Base-by-base conservation (phyloP, 1,139 yeast genomes). In the Geotrichum cucujoidarum region DNA sequence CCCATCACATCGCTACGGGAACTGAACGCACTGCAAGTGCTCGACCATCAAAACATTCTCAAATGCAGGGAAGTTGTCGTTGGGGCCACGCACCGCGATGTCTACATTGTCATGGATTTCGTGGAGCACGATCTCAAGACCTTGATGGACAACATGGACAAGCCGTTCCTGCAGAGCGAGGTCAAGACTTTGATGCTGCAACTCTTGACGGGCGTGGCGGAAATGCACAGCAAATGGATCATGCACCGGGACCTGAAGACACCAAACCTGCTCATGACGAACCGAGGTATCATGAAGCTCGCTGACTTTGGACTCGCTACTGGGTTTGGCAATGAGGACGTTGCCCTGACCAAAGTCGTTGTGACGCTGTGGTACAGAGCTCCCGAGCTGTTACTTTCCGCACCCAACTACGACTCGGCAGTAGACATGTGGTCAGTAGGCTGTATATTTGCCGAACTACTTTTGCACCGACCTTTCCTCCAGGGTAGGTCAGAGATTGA, bases 1-100 rank as follows among this genome's bases (percentile, higher is more conserved):
- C 95, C 95, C 0, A 78, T 88, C 3, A 86, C 95, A 0, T 92
- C 95, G 16, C 77, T 86, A 67, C 72, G 96, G 55, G 96, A 89
- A 62, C 84, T 87, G 45, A 76, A 82, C 8, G 81, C 85, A 8
- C 69, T 88, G 61, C 80, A 80, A 61, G 73, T 72, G 52, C 64
- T 87, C 42, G 66, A 71, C 42, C 84, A 85, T 60, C 66, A 70
- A 27, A 82, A 88, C 62, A 76, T 88, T 21, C 70, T 89, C 18
- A 80, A 76, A 52, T 71, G 88, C 35, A 60, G 77, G n/a, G 95
- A 85, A 55, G 78, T 87, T 73, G 77, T 86, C 45, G 77, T 75
- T 3, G 66, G 63, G 1, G 47, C 48, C 17, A 40, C 49, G 14
- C 48, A 55, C 18, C 49, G 53, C 22, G 59, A 59, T 20, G 52